Conservation (phyloP, 805 yeast species). For the Starmerella bombi region DNA sequence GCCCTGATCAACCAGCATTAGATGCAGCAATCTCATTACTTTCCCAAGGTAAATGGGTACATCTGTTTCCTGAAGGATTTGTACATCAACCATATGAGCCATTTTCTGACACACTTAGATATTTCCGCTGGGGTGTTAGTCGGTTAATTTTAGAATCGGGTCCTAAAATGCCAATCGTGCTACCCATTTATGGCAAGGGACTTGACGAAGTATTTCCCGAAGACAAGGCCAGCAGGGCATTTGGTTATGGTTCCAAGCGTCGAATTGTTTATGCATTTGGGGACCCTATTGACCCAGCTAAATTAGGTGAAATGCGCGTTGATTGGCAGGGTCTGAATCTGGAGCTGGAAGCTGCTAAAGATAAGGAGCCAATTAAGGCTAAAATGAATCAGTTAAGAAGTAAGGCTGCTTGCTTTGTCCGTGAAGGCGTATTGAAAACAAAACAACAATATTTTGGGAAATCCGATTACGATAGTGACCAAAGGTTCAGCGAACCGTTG, state of each 20-base stretch:
- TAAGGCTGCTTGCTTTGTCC: slow-evolving; percentile 51
- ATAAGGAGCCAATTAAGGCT: slow-evolving; percentile 21
- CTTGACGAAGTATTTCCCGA: slow-evolving; percentile 83
- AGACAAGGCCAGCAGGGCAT: slow-evolving; percentile 39
- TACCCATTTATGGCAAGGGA: slow-evolving; percentile 78
- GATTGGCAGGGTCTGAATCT: slow-evolving; percentile 43
- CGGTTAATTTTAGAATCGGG: slow-evolving; percentile 72
- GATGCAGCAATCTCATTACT: slow-evolving; percentile 76
- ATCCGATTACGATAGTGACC: slow-evolving; percentile 42
- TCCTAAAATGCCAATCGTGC: slow-evolving; percentile 58
- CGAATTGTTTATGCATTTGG: slow-evolving; percentile 63
- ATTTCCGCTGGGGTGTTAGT: slow-evolving; percentile 91
- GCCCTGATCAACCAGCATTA: slow-evolving; percentile 81
- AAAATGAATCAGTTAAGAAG: slow-evolving; percentile 56
- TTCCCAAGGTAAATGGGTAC: slow-evolving; percentile 50
- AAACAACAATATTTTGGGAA: slow-evolving; percentile 6
- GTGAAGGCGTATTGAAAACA: slow-evolving; percentile 40
- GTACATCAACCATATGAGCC: slow-evolving; percentile 75
- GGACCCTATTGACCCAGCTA: slow-evolving; percentile 46
- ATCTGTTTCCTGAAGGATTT: slow-evolving; percentile 88
- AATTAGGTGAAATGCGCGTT: slow-evolving; percentile 46
- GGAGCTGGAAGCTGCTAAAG: slow-evolving; percentile 38
- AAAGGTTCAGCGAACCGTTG: slow-evolving; percentile 47
- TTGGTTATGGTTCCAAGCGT: slow-evolving; percentile 50
- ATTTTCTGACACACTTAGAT: slow-evolving; percentile 73